These are phyloP conservation scores for Leishmania martiniquensis DNA, from an alignment of 208 protist genomes.

Conservation along the genomic window DNA sequence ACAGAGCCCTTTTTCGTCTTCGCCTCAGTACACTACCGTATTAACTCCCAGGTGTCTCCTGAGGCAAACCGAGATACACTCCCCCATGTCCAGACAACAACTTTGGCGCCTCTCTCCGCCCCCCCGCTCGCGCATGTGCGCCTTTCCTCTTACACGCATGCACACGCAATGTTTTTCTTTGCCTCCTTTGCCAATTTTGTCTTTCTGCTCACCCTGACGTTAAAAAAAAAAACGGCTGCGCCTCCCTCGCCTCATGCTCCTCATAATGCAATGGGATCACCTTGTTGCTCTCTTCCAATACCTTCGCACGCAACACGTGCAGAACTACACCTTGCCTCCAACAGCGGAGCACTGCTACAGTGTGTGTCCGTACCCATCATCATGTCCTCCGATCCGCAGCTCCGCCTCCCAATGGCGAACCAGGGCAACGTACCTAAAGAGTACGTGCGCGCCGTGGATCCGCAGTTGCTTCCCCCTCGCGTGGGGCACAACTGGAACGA, in stretches of 20 bases:
- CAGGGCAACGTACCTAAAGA: conserved; percentile 70
- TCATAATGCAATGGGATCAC: neutral
- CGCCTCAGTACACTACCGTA: neutral
- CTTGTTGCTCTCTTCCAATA: neutral
- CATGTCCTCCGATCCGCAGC: conserved; percentile 34
- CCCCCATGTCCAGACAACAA: no score
- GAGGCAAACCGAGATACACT: neutral
- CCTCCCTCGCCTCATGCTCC: neutral
- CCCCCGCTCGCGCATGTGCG: neutral
- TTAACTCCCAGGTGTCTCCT: neutral
- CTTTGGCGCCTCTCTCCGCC: neutral
- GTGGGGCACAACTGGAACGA: conserved; percentile 92
- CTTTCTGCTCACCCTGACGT: neutral
- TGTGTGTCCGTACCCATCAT: neutral
- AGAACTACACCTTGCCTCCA: neutral
- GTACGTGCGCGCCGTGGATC: conserved; percentile 76
- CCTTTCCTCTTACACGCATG: neutral
- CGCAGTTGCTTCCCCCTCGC: conserved; percentile 75
- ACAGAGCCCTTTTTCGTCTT: neutral
- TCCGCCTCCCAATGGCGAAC: conserved; percentile 39
- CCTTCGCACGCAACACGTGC: neutral
- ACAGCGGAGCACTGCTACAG: neutral
- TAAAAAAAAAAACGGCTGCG: neutral
- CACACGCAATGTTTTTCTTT: neutral
- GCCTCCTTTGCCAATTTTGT: neutral